Conservation (phyloP, 495 filamentous ascomycete genomes). For the Podospora australis region DNA sequence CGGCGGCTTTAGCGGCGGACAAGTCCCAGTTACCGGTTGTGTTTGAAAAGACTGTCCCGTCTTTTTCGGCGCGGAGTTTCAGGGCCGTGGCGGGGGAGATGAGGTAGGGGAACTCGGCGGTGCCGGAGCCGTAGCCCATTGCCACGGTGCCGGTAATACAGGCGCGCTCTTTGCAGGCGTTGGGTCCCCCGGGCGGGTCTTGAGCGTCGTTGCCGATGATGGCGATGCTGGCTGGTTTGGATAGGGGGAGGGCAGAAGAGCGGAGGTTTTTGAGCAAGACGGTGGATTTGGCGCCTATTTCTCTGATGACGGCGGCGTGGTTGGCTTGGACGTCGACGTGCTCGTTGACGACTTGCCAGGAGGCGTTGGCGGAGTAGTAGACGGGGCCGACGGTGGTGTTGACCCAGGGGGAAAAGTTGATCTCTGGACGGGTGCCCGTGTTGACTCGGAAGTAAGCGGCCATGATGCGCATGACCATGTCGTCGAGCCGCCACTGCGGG, state of each 20-base stretch:
- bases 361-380: constrained; percentile 52
- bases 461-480: constrained; percentile 85
- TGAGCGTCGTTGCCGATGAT: constrained; percentile 61
- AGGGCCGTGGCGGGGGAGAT: constrained; percentile 52
- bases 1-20: constrained; percentile 26
- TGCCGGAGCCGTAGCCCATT: constrained; percentile 53
- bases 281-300: constrained; percentile 51
- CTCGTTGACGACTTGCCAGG: constrained; percentile 61
- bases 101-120: constrained; percentile 63
- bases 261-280: constrained; percentile 58
- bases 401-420: constrained; percentile 87
- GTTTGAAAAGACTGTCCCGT: constrained; percentile 25
- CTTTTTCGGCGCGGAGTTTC: constrained; percentile 27
- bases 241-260: constrained; percentile 42
- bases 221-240: constrained; percentile 44
- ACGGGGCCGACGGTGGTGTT: constrained; percentile 63
- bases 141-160: constrained; percentile 52
- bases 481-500: constrained; percentile 73
- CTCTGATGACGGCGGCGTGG: constrained; percentile 44
- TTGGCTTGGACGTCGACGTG: constrained; percentile 47
- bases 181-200: constrained; percentile 39
- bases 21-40: constrained; percentile 32
- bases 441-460: constrained; percentile 78
- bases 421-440: constrained; percentile 48
- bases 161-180: constrained; percentile 36